These are phyloP conservation scores for Gnetum montanum DNA, from an alignment of 75 land plant genomes.

Conservation along the genomic window DNA sequence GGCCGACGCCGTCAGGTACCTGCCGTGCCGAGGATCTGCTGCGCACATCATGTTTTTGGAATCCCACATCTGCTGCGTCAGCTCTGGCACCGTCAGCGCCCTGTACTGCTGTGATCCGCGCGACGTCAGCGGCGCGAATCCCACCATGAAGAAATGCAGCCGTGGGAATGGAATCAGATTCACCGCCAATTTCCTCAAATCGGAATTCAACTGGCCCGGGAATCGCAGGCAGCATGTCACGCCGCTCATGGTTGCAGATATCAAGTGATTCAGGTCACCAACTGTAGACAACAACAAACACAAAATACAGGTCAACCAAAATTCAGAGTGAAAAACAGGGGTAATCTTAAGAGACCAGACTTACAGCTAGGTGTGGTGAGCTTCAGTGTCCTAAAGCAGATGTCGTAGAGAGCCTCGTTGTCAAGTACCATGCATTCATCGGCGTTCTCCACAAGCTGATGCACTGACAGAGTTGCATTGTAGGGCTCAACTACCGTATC, in stretches of 20 bases:
- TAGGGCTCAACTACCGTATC: slow-evolving; percentile 33
- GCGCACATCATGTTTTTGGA: no score
- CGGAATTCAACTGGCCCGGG: slow-evolving; percentile 42
- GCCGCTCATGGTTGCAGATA: slow-evolving; percentile 33
- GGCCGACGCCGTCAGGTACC: slow-evolving; percentile 33
- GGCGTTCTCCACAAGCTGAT: slow-evolving; percentile 44
- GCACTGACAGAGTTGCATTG: slow-evolving; percentile 40
- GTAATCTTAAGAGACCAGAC: neutral
- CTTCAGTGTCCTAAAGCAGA: slow-evolving; percentile 52
- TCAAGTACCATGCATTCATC: no score
- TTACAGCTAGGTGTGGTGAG: slow-evolving; percentile 52
- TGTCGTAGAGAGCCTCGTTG: slow-evolving; percentile 30
- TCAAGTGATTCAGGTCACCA: slow-evolving; percentile 34
- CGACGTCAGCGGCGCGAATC: slow-evolving; percentile 27
- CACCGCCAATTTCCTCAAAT: slow-evolving; percentile 29
- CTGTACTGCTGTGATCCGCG: slow-evolving; percentile 49
- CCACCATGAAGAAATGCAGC: slow-evolving; percentile 54
- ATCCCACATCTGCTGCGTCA: slow-evolving; percentile 58
- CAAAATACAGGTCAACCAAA: neutral
- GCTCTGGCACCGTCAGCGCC: no score
- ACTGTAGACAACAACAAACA: slow-evolving; percentile 25
- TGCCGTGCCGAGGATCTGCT: slow-evolving; percentile 44
- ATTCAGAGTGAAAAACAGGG: neutral
- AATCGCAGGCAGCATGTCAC: slow-evolving; percentile 36
- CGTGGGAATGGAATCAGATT: slow-evolving; percentile 41